Evolutionary conservation across 192 early-diverging fungal genomes (phyloP).

Genomic region (Oehlia diaphana): DNA sequence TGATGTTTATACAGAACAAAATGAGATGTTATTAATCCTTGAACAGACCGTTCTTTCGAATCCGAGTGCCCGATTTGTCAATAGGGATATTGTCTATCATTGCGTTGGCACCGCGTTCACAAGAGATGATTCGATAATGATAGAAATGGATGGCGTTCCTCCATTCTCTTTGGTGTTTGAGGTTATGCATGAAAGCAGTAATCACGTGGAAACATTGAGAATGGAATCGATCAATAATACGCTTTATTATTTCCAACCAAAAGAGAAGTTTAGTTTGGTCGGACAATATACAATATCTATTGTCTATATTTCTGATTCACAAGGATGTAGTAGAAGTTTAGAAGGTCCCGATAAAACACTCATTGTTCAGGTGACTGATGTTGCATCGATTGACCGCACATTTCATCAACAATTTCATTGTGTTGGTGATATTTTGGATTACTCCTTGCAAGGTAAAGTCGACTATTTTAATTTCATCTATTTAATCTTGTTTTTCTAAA

Average conservation of each 20-base stretch:
- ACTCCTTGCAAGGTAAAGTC: conserved; percentile 36
- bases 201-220: conserved; percentile 17
- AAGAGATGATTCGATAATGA: conserved; percentile 28
- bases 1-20: conserved; percentile 36
- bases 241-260: conserved; percentile 29
- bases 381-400: conserved; percentile 16
- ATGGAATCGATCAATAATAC: conserved; percentile 34
- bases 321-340: conserved; percentile 33
- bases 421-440: conserved; percentile 43
- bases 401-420: conserved; percentile 36
- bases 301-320: conserved; percentile 35
- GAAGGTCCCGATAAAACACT: conserved; percentile 12
- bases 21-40: conserved; percentile 28
- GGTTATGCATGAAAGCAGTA: conserved; percentile 31
- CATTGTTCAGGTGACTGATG: conserved; percentile 12
- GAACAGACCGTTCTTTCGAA: conserved; percentile 38
- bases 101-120: conserved; percentile 41
- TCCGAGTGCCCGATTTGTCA: conserved; percentile 36
- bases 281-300: conserved; percentile 41
- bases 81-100: conserved; percentile 14
- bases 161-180: conserved; percentile 39
- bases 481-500: conserved; percentile 4
- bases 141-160: conserved; percentile 37
- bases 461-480: not conserved
- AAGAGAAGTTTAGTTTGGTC: conserved; percentile 25